phyloP scores from a whole-genome alignment of 129 eudicot species.

The Apium graveolens region DNA sequence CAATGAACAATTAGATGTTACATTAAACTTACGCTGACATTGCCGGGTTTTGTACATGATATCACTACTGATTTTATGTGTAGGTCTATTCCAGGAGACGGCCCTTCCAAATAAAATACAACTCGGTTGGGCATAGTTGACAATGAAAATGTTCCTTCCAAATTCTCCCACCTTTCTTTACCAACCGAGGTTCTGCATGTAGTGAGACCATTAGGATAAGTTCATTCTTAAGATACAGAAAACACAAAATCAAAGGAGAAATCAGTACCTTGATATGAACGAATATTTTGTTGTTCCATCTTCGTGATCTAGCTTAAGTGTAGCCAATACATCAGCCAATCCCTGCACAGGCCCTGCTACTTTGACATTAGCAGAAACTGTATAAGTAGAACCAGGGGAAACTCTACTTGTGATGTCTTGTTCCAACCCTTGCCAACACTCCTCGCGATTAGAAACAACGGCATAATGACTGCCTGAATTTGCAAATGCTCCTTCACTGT shows the following conservation, averaged over 20 bases:
- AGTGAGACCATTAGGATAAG: background rate
- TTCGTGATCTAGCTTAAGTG: conserved; percentile 52
- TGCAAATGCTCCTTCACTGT: background rate
- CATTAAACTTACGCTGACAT: conserved; percentile 20
- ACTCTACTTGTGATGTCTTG: conserved; percentile 67
- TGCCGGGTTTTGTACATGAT: conserved; percentile 13
- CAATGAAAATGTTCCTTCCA: conserved; percentile 73
- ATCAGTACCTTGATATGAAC: conserved; percentile 44
- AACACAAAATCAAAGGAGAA: background rate
- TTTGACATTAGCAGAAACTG: conserved; percentile 59
- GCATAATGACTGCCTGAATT: conserved; percentile 25
- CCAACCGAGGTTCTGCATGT: conserved; percentile 39
- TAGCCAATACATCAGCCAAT: conserved; percentile 43
- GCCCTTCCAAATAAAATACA: conserved; percentile 74
- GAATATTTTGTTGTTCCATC: conserved; percentile 37
- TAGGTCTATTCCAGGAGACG: conserved; percentile 68
- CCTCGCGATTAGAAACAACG: conserved; percentile 52
- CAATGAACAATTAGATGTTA: background rate
- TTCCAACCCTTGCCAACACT: conserved; percentile 91
- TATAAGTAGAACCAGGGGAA: conserved; percentile 40
- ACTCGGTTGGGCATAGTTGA: conserved; percentile 45
- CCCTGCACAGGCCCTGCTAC: conserved; percentile 43
- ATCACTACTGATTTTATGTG: conserved; percentile 57
- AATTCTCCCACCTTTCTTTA: conserved; percentile 47
- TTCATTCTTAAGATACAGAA: background rate